Base-by-base conservation (phyloP, 345 rosid genomes). In the Angophora floribunda region DNA sequence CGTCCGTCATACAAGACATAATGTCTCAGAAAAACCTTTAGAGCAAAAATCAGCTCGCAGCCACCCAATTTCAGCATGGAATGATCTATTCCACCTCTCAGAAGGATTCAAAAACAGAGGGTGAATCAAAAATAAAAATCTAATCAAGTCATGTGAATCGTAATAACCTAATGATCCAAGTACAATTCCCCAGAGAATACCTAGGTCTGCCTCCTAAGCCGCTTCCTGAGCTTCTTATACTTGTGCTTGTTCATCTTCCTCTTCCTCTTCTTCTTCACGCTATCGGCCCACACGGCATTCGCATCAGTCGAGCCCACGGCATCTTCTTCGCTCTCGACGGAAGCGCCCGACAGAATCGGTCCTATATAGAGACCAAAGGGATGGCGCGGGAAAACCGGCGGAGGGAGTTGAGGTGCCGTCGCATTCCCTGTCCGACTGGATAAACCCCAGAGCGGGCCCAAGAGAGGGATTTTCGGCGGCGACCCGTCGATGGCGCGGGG, bases 181-280 rank as follows among this genome's bases (percentile, higher is more conserved):
- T 85, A 85, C 86, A 51, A 85, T 16, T 85, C n/a, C 86, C 67
- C 65, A 19, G 50, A 36, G 67, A 52, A 57, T 59, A 41, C 52
- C 80, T 63, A 88, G 57, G 89, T 88, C 89, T 88, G 55, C 87
- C 90, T 87, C 87, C 98, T 92, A 51, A 93, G 95, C 59, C 91
- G 91, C 93, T 95, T 97, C 94, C 95, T 94, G 85, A 88, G 89
- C 89, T 88, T 88, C 87, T 85, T 85, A 41, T 85, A 88, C 89
- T 88, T 88, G 87, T 88, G 99, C 94, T 97, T 97, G 91, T 97
- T 97, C 99, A 95, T 97, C 96, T 96, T 97, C 95, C 92, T 96
- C 98, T 97, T 96, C 94, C 99, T 93, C 95, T 96, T 97, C 95
- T 97, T 97, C 96, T 97, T 97, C 93, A 95, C 98, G 87, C 98